phyloP scores from a whole-genome alignment of 805 yeast genomes.

The Saccharomycopsis synnaedendra region DNA sequence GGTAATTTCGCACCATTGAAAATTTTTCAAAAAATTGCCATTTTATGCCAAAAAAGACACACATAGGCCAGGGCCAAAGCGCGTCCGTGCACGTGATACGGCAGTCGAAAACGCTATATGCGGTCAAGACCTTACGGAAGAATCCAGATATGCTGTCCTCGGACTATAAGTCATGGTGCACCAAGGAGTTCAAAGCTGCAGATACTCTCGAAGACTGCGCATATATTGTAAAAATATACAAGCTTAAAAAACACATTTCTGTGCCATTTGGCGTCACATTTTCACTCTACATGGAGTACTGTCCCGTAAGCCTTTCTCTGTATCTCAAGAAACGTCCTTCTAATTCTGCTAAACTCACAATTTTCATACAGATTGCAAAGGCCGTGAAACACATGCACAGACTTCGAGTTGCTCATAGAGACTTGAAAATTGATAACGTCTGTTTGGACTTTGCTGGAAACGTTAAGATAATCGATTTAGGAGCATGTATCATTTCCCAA shows the following conservation, averaged over 20 bases:
- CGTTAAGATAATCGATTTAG: constrained; percentile 72
- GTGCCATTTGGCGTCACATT: not conserved
- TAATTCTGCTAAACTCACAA: not conserved
- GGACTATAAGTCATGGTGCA: too few species aligned
- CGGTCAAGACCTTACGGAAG: too few species aligned
- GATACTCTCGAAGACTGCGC: not conserved
- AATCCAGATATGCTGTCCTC: too few species aligned
- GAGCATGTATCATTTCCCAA: constrained; percentile 32
- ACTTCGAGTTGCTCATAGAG: constrained; percentile 90
- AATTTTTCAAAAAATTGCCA: too few species aligned
- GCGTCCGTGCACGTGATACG: too few species aligned
- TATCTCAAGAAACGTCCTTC: constrained; percentile 4
- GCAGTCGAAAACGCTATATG: too few species aligned
- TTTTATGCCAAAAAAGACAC: too few species aligned
- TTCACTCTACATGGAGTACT: constrained; percentile 8
- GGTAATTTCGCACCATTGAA: too few species aligned
- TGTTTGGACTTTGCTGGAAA: constrained; percentile 56
- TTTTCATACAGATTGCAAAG: constrained; percentile 66
- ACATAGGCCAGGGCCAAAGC: too few species aligned
- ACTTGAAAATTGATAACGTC: constrained; percentile 80
- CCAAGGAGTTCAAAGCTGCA: too few species aligned
- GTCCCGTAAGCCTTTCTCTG: constrained; percentile 7
- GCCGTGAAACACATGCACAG: constrained; percentile 79
- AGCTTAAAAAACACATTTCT: not conserved
- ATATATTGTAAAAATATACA: not conserved